Evolutionary conservation across 2,329 filamentous ascomycete genomes (phyloP), one percentile per base, ranked within the genome.

Genomic region (Cordyceps cateniannulata): DNA sequence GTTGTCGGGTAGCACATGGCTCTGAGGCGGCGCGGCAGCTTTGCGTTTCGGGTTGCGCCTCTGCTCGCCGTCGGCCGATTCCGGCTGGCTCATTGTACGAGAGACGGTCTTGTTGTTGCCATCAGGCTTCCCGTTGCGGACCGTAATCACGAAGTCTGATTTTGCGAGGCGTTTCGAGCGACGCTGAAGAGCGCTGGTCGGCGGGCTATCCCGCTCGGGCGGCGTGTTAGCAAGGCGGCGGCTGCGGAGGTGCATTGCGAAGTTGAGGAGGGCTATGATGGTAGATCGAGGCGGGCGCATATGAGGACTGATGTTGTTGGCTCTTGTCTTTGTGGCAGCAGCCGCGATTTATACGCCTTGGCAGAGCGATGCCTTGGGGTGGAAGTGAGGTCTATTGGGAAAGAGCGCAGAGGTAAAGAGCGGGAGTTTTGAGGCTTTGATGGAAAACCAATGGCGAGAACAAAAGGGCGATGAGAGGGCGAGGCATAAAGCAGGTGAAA

Each of bases 11-110:
- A 73, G 61, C 25, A 72, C 68, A 38, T 69, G 67, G 16, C 51
- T 47, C n/a, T 62, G 53, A 1, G 63, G 65, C 27, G 74, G 71
- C 7, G 66, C 71, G 20, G 71, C 71, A 5, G 75, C 77, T 64
- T 76, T 80, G 51, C 78, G 75, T 65, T 81, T 81, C 1, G 77
- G 76, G 54, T 75, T 77, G 18, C 76, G 72, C 51, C 71, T 68
- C 29, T 65, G 60, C 32, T 68, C 68, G 49, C 47, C 63, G 64
- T 66, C 65, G 22, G 59, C 62, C 38, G 16, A 14, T 5, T 50
- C 44, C 10, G 25, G 24, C 42, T 50, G 51, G 45, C 51, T 54
- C 59, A 61, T 61, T 38, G 18, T 42, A 20, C 14, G 44, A 24
- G 24, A 32, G 6, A 16, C 16, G 4, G 27, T 22, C 24, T 48